These are phyloP conservation scores for Gentiana macrophylla DNA, from an alignment of 257 asterid genomes.

Conservation along the genomic window DNA sequence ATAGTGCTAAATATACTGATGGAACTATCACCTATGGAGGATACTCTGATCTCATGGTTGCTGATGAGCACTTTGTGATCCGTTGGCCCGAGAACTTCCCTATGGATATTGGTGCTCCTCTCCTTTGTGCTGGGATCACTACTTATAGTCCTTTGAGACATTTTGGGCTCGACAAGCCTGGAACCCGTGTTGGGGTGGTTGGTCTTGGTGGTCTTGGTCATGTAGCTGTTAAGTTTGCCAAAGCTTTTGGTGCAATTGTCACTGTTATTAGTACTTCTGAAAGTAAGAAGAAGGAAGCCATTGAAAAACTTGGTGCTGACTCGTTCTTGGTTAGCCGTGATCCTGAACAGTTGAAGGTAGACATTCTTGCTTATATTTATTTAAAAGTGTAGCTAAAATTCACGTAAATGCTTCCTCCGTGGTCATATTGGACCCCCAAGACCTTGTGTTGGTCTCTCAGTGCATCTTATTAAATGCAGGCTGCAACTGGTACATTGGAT, in stretches of 20 bases:
- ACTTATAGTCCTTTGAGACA: conserved; percentile 60
- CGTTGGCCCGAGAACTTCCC: conserved; percentile 16
- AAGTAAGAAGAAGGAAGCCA: conserved; percentile 38
- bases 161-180: conserved; percentile 45
- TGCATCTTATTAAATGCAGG: conserved; percentile 14
- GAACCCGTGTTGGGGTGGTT: conserved; percentile 53
- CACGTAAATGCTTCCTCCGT: no score
- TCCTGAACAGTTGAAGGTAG: conserved; percentile 37
- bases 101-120: conserved; percentile 45
- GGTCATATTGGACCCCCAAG: no score
- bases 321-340: conserved; percentile 38
- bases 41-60: conserved; percentile 10
- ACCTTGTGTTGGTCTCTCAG: background rate
- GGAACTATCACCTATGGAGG: conserved; percentile 12
- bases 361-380: background rate
- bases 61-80: conserved; percentile 10
- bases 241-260: conserved; percentile 60
- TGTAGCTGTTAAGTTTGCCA: conserved; percentile 57
- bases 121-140: conserved; percentile 63
- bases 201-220: conserved; percentile 79
- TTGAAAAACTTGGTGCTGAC: conserved; percentile 48
- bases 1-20: background rate
- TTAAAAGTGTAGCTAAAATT: no score
- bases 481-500: conserved; percentile 29
- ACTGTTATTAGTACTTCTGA: conserved; percentile 59